Conservation (phyloP, 2,329 filamentous ascomycete species). For the Phialemoniopsis sp. region DNA sequence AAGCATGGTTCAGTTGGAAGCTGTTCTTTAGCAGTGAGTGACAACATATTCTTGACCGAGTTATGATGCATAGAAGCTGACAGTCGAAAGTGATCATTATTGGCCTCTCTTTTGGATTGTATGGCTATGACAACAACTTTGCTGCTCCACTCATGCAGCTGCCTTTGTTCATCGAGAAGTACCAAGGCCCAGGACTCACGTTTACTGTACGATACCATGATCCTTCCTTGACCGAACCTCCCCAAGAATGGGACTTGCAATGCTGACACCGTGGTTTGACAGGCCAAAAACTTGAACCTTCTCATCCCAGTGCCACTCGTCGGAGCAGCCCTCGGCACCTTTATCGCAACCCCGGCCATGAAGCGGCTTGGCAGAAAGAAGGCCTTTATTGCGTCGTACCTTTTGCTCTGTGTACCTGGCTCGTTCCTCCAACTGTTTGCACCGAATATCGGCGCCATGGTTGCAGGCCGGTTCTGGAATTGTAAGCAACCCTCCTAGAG, state of each 20-base stretch:
- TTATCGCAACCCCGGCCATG: constrained; percentile 24
- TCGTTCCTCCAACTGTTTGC: constrained; percentile 28
- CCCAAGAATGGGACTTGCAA: too few species aligned
- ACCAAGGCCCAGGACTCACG: background rate
- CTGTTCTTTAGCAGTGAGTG: background rate
- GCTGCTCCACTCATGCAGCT: background rate
- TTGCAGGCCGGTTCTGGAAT: constrained; percentile 24
- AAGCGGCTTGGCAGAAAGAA: constrained; percentile 26
- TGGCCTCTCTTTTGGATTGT: background rate
- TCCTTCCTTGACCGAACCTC: too few species aligned
- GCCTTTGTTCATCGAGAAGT: background rate
- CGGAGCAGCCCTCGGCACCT: constrained; percentile 23
- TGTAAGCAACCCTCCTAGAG: too few species aligned
- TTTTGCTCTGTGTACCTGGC: constrained; percentile 22
- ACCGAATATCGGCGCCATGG: constrained; percentile 24
- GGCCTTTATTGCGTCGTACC: constrained; percentile 23
- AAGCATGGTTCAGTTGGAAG: background rate
- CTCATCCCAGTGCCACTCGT: constrained; percentile 28
- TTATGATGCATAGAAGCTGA: background rate
- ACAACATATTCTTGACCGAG: background rate
- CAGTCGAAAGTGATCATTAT: background rate
- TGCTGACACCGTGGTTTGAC: background rate
- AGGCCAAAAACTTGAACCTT: constrained; percentile 21
- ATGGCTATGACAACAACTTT: constrained; percentile 1
- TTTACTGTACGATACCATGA: background rate